Evolutionary conservation across 1,284 basidiomycete species (phyloP), one percentile per base, ranked within the genome.

Genomic region (Tylopilus orsonianus): DNA sequence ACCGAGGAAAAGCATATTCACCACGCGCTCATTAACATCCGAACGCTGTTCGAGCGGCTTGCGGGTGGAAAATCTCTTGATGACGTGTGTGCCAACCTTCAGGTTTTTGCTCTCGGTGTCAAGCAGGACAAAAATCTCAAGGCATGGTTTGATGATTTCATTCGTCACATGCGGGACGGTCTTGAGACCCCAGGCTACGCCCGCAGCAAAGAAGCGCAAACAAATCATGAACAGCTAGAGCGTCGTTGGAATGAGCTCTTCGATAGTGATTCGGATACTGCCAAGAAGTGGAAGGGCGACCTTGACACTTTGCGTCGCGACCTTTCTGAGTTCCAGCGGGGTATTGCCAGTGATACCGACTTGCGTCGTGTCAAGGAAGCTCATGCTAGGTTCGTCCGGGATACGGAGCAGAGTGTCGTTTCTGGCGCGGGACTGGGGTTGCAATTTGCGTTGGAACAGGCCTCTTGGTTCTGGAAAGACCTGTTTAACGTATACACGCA

Each of bases 401-500:
- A 81, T 39, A 37, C 83, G 14, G 74, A 79, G 56, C 56, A 65
- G n/a, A 58, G 78, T 14, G 54, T 74, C 7, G 69, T 72, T 19
- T 67, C 69, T 0, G 67, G 72, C 0, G 53, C 49, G 1, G 37
- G 46, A 34, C 50, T 64, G 0, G 75, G 75, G 12, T 46, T 81
- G 39, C 73, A 81, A 55, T 70, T 73, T 9, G 72, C 75, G 3
- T 59, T 81, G 55, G 80, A 83, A 40, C 74, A 80, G 38, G 75
- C 76, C 4, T 75, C 79, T 1, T 87, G 85, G 85, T 77, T 87
- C 67, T 86, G 82, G 81, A 77, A 83, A 61, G 85, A 87, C 45
- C 44, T 85, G 6, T 80, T 85, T 71, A 81, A 78, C 50, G 80
- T 84, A 5, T 84, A 85, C 48, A 56, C 81, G 1, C 84, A 83